Base-by-base conservation (phyloP, 129 eudicot genomes). In the Oenanthe sinensis region DNA sequence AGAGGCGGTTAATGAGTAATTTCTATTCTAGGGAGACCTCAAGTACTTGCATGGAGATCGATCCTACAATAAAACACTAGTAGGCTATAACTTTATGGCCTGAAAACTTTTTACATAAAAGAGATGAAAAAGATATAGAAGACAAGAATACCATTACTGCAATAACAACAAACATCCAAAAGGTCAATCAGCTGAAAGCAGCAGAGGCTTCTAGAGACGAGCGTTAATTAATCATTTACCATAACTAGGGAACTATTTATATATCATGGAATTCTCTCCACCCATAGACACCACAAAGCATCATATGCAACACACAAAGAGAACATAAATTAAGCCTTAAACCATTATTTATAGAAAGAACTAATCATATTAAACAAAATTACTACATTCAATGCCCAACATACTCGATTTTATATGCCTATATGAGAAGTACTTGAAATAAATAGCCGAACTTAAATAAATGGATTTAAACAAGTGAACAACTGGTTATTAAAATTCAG, bases 1-100 rank as follows among this genome's bases (percentile, higher is more conserved):
- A 90, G 67, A 37, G 84, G 89, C 30, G 94, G 89, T 75, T 90
- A 91, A 62, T 75, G 74, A 54, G 88, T 81, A 76, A 80, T 78
- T 46, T 83, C 88, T 73, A 71, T 79, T 71, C 94, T 91, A 65
- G 94, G 94, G 81, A 82, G 89, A 72, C 94, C 94, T 68, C 94
- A 89, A 77, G 89, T 90, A 82, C 91, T 85, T 65, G 28, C 71
- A 65, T 26, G 40, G 20, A 60, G n/a, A n/a, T n/a, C n/a, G 6
- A 65, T 33, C 42, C 1, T 58, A n/a, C 33, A 58, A 58, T 3
- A 15, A n/a, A 62, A 65, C 15, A 63, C 70, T 28, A 11, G 70
- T 11, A 26, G 14, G 68, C 33, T 60, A n/a, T 20, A 63, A 63
- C 37, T 9, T 62, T 24, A 13, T 15, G 2, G 37, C 69, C 69